Evolutionary conservation across 306 rosid species (phyloP).

Genomic region (Fragaria iinumae): DNA sequence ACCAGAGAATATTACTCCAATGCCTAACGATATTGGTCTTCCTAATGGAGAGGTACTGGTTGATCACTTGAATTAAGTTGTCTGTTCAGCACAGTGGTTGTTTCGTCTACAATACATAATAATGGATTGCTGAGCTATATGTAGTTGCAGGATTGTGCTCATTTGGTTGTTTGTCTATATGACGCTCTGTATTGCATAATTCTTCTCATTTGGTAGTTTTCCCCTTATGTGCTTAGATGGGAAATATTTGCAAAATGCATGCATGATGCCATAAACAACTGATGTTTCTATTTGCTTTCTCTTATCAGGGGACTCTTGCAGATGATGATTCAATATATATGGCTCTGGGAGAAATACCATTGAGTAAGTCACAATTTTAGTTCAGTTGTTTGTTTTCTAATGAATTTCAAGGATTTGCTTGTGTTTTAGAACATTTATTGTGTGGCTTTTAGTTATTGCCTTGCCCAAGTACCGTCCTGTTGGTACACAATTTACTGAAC

Average conservation of each 20-base stretch:
- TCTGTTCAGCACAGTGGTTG: constrained; percentile 20
- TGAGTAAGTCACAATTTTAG: constrained; percentile 69
- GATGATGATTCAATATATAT: constrained; percentile 96
- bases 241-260: background rate
- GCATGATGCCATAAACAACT: background rate
- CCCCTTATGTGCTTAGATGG: background rate
- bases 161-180: background rate
- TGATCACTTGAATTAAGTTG: constrained; percentile 27
- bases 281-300: constrained; percentile 14
- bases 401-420: constrained; percentile 28
- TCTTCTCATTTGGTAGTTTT: background rate
- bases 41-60: constrained; percentile 65
- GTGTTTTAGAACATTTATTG: background rate
- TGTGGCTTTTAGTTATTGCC: background rate
- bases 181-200: background rate
- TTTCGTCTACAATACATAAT: background rate
- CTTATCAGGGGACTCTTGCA: constrained; percentile 67
- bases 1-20: constrained; percentile 59
- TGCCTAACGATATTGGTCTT: constrained; percentile 72
- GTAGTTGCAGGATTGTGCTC: background rate
- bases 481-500: background rate
- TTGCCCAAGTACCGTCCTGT: background rate
- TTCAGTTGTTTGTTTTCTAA: constrained; percentile 44
- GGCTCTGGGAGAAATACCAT: constrained; percentile 94
- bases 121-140: constrained; percentile 1